Percentiles rank a stretch among this genome's conserved stretches.
phyloP scores from a whole-genome alignment of 192 early-diverging fungal genomes.

The Spinellus fusiger region DNA sequence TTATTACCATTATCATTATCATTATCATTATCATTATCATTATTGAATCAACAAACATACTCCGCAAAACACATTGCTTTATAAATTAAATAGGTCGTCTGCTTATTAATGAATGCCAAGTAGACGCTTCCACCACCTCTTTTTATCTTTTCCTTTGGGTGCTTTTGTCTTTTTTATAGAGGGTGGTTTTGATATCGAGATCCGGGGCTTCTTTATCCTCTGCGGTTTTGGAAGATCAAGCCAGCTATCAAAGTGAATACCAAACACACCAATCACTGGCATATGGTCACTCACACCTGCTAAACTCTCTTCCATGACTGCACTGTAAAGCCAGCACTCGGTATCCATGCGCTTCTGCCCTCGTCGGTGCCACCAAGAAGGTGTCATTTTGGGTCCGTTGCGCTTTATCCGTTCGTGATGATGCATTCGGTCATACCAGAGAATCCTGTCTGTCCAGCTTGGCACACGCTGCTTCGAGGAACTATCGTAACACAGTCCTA shows the following conservation, averaged over 20 bases:
- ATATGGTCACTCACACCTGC: slow-evolving; percentile 42
- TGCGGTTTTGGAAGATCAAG: background rate
- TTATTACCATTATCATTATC: too few species aligned
- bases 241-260: slow-evolving; percentile 36
- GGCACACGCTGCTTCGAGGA: slow-evolving; percentile 41
- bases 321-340: slow-evolving; percentile 14
- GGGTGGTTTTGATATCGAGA: background rate
- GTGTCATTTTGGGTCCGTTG: background rate
- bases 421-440: slow-evolving; percentile 25
- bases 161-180: background rate
- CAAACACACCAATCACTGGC: slow-evolving; percentile 46
- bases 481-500: slow-evolving; percentile 29
- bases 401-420: background rate
- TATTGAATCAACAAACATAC: too few species aligned
- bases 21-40: too few species aligned
- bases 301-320: slow-evolving; percentile 26
- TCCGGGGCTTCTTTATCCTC: background rate
- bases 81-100: too few species aligned
- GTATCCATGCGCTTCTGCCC: background rate
- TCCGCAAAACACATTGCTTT: too few species aligned
- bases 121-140: background rate
- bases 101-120: background rate
- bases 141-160: background rate
- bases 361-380: background rate
- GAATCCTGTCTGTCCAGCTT: slow-evolving; percentile 46